These are phyloP conservation scores for Rhizopus arrhizus DNA, from an alignment of 371 early-diverging fungal species.

Conservation along the genomic window DNA sequence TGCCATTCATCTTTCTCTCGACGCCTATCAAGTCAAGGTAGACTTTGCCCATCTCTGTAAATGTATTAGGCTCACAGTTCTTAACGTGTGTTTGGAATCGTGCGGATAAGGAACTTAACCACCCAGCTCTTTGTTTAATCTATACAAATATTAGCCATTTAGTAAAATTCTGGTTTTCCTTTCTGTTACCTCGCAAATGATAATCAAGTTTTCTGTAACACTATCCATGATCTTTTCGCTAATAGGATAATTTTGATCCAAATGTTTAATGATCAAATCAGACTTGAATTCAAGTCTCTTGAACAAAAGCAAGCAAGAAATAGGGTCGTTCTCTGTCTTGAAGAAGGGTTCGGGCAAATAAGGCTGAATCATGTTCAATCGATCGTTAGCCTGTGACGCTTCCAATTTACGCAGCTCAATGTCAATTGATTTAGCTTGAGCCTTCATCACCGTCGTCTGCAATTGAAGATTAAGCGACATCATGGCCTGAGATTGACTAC, in stretches of 20 bases:
- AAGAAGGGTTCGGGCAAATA: constrained; percentile 87
- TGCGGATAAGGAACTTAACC: constrained; percentile 67
- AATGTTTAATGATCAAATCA: constrained; percentile 72
- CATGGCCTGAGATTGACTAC: constrained; percentile 85
- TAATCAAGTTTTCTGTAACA: constrained; percentile 51
- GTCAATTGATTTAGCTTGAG: constrained; percentile 87
- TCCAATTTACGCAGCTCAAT: constrained; percentile 87
- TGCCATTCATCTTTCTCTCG: constrained; percentile 69
- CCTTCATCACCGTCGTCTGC: constrained; percentile 80
- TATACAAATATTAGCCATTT: constrained; percentile 41
- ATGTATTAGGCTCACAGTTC: constrained; percentile 68
- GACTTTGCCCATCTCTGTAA: constrained; percentile 68
- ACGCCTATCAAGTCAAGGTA: constrained; percentile 71
- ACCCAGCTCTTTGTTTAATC: constrained; percentile 69
- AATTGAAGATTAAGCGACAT: constrained; percentile 79
- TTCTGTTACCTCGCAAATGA: constrained; percentile 62
- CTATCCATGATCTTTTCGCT: constrained; percentile 60
- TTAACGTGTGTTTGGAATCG: constrained; percentile 75
- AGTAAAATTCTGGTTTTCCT: constrained; percentile 58
- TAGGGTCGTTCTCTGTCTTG: constrained; percentile 77
- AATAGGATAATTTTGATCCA: constrained; percentile 71
- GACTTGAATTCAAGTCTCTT: constrained; percentile 82
- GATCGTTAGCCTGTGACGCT: constrained; percentile 78
- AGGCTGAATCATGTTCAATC: constrained; percentile 67
- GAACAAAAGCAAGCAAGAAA: constrained; percentile 73